phyloP scores from a whole-genome alignment of 257 asterid genomes.

The Penstemon newberryi region DNA sequence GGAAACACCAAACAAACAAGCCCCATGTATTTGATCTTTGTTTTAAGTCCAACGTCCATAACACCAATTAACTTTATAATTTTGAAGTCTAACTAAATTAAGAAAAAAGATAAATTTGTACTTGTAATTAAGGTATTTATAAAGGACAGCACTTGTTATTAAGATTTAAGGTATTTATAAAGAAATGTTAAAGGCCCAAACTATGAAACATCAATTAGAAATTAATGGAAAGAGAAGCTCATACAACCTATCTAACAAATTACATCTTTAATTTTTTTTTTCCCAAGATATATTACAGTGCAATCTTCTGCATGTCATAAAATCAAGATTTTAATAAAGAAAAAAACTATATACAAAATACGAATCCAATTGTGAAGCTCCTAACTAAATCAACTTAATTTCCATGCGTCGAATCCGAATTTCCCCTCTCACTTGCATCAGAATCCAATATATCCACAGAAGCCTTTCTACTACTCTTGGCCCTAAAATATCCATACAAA shows the following conservation, averaged over 20 bases:
- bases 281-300: not conserved
- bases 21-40: too few species aligned
- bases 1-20: too few species aligned
- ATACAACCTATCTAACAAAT: not conserved
- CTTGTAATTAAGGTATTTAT: too few species aligned
- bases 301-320: slow-evolving; percentile 4
- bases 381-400: slow-evolving; percentile 5
- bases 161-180: too few species aligned
- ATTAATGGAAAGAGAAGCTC: not conserved
- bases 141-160: too few species aligned
- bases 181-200: too few species aligned
- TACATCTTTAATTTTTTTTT: not conserved
- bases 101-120: too few species aligned
- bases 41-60: too few species aligned
- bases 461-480: slow-evolving; percentile 57
- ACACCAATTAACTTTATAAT: too few species aligned
- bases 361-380: not conserved
- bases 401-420: slow-evolving; percentile 13
- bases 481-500: slow-evolving; percentile 66
- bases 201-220: too few species aligned
- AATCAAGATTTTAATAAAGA: not conserved
- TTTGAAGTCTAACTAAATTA: too few species aligned
- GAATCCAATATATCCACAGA: slow-evolving; percentile 50
- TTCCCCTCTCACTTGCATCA: slow-evolving; percentile 50
- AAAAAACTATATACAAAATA: slow-evolving; percentile 1